Evolutionary conservation across 2,329 filamentous ascomycete genomes (phyloP), one percentile per base, ranked within the genome.

Genomic region (Ophiocordyceps camponoti-leonardi): DNA sequence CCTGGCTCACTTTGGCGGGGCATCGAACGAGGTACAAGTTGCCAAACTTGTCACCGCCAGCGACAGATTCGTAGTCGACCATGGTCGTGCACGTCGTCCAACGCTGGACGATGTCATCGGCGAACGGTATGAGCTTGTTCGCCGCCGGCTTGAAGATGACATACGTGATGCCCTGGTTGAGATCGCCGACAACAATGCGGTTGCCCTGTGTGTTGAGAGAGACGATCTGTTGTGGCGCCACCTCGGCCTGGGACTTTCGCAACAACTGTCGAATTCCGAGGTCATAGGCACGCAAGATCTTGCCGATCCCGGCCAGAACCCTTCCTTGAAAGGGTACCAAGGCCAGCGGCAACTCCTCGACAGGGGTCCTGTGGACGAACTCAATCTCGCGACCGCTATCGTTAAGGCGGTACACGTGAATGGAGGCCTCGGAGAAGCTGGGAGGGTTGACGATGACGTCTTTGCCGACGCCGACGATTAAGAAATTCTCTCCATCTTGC

Each of bases 21-120:
- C 85, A 92, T 43, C 92, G 83, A 28, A 98, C 72, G 41, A 98
- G 76, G 81, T 87, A 98, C 16, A 98, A 65, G 56, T 98, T 98
- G 49, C 92, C 93, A 52, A 98, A 99, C 59, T 95, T 96, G 67
- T 99, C 92, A 33, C 90, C 90, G 33, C 90, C 92, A 3, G 87
- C 88, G 22, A 85, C 79, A 1, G 92, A 94, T 60, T 98, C 92
- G 62, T 98, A 99, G 64, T 99, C 92, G 2, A 96, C 81, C 86
- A 98, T 94, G 3, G 87, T 76, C 1, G 84, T 83, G 53, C 84
- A 84, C 1, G 86, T 94, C 1, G 86, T 94, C 85, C 88, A 96
- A 30, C 92, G 79, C 44, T 87, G 73, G 49, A 95, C 75, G 7
- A 81, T 83, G 59, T 99, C 92, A 58, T 98, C 92, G 18, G 77